Evolutionary conservation across 768 basidiomycete species (phyloP).

Genomic region (Sporobolomyces roseus): DNA sequence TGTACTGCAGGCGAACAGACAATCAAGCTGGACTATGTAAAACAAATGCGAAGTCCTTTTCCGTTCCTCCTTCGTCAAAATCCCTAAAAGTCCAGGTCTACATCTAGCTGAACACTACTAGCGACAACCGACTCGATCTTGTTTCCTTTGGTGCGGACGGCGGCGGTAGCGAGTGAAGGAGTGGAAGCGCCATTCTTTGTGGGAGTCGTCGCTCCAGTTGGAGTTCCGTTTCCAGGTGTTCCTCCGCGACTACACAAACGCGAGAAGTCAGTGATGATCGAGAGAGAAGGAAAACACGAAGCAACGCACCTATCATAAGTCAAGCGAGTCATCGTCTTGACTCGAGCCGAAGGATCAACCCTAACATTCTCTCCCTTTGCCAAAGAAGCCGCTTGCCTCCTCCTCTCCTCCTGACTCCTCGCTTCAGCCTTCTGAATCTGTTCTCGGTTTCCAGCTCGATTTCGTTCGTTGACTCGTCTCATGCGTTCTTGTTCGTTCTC

Average conservation of each 20-base stretch:
- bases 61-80: too few species aligned
- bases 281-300: not conserved
- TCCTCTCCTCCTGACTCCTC: slow-evolving; percentile 64
- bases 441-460: slow-evolving; percentile 77
- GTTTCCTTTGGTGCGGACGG: slow-evolving; percentile 10
- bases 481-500: slow-evolving; percentile 52
- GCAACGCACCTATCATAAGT: slow-evolving; percentile 33
- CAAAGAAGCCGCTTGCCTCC: slow-evolving; percentile 47
- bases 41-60: too few species aligned
- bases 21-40: too few species aligned
- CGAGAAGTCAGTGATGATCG: too few species aligned
- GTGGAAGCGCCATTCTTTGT: slow-evolving; percentile 8
- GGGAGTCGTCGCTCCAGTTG: slow-evolving; percentile 9
- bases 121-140: slow-evolving; percentile 32
- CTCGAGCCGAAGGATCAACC: slow-evolving; percentile 39
- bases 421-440: slow-evolving; percentile 72
- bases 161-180: not conserved
- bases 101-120: slow-evolving; percentile 23
- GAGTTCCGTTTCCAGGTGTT: slow-evolving; percentile 15
- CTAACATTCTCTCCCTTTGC: slow-evolving; percentile 35
- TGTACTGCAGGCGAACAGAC: too few species aligned
- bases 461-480: slow-evolving; percentile 81
- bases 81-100: slow-evolving; percentile 35
- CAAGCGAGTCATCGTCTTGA: slow-evolving; percentile 39
- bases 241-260: slow-evolving; percentile 7